Conservation (phyloP, 176 grass and related monocot species). For the Rhipidocladum racemiflorum region DNA sequence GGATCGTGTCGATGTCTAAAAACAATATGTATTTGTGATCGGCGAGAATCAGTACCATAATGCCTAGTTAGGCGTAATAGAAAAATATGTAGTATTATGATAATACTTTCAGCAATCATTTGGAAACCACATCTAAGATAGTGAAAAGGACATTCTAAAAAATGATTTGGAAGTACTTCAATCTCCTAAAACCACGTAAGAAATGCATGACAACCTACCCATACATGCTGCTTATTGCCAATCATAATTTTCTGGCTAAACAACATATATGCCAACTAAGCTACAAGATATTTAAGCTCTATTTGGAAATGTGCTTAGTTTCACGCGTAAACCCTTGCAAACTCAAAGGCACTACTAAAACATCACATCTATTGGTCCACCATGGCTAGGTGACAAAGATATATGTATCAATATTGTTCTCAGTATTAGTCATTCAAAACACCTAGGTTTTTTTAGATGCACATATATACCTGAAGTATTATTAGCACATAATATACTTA, state of each 20-base stretch:
- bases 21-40: too few relatives aligned
- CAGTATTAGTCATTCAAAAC: neutral
- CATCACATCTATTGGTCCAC: neutral
- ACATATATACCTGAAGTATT: neutral
- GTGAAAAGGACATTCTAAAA: neutral
- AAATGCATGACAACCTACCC: neutral
- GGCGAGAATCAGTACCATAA: neutral
- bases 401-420: neutral
- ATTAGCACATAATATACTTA: too few relatives aligned
- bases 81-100: neutral
- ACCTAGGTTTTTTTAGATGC: neutral
- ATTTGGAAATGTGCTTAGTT: neutral
- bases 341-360: too few relatives aligned
- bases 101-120: neutral
- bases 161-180: neutral
- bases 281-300: neutral
- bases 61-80: neutral
- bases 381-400: neutral
- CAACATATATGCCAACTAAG: neutral
- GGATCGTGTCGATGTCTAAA: too few relatives aligned
- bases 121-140: neutral
- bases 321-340: neutral
- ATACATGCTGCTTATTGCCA: neutral
- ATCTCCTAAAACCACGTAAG: neutral
- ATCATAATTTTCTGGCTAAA: neutral